phyloP scores from a whole-genome alignment of 2,329 filamentous ascomycete species.

The Endoconidiophora laricicola region DNA sequence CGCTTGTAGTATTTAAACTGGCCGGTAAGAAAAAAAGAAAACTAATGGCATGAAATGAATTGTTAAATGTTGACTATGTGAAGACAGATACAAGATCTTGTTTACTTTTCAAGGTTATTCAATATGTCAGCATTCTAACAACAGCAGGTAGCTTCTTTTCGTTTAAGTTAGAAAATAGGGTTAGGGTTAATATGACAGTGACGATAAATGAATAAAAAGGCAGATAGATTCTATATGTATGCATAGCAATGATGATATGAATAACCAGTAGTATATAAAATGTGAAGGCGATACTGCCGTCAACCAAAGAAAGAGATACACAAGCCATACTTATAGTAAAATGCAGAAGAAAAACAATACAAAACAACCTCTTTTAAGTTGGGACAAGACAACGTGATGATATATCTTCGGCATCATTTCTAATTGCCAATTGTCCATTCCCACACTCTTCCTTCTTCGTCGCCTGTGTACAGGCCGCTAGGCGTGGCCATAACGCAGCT shows the following conservation, averaged over 20 bases:
- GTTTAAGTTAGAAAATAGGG: not conserved
- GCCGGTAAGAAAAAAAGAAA: no score
- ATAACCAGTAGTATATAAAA: not conserved
- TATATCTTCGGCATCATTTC: not conserved
- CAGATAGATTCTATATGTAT: not conserved
- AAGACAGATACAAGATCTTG: no score
- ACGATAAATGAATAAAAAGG: not conserved
- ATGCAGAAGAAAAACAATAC: no score
- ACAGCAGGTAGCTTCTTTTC: not conserved
- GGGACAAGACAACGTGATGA: not conserved
- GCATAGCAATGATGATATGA: not conserved
- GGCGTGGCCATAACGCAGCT: conserved; percentile 76
- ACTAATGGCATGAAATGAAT: no score
- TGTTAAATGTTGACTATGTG: no score
- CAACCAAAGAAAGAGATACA: not conserved
- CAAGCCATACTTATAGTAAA: no score
- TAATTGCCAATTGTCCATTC: conserved; percentile 25
- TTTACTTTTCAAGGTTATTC: no score
- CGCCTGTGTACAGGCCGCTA: conserved; percentile 76
- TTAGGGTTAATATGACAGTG: not conserved
- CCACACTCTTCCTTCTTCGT: conserved; percentile 72
- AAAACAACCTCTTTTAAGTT: no score
- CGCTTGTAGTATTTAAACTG: no score
- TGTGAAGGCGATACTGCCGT: not conserved
- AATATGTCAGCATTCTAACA: no score